A percentile compares a stretch with the other conserved stretches of the same genome.
Conservation (phyloP, 2,329 filamentous ascomycete species). For the Talaromyces sp. region DNA sequence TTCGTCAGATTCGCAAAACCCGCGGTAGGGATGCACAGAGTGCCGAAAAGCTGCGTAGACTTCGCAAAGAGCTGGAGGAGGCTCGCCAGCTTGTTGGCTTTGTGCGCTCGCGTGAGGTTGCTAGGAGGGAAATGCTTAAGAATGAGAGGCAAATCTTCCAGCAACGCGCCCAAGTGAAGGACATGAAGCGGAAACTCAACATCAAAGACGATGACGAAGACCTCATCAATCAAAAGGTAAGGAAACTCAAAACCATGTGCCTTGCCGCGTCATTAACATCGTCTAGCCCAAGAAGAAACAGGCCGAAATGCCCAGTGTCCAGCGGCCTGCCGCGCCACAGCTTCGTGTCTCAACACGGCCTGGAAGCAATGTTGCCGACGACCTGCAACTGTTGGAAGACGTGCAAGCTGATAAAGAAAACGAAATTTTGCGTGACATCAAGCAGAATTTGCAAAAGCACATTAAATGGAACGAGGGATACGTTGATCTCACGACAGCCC, state of each 20-base stretch:
- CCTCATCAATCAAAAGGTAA: slow-evolving; percentile 87
- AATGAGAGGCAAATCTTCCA: slow-evolving; percentile 77
- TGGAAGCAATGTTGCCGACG: slow-evolving; percentile 72
- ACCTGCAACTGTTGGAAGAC: slow-evolving; percentile 72
- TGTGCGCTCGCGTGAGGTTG: slow-evolving; percentile 73
- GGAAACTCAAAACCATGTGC: slow-evolving; percentile 20
- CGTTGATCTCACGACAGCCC: slow-evolving; percentile 80
- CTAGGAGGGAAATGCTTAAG: slow-evolving; percentile 71
- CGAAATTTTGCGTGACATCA: slow-evolving; percentile 74
- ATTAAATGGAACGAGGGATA: slow-evolving; percentile 87
- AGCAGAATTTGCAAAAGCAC: slow-evolving; percentile 82
- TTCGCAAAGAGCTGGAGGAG: slow-evolving; percentile 86
- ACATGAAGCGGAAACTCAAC: slow-evolving; percentile 79
- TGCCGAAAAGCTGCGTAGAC: slow-evolving; percentile 86
- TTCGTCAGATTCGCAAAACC: slow-evolving; percentile 91
- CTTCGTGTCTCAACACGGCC: slow-evolving; percentile 65
- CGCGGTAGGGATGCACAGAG: slow-evolving; percentile 89
- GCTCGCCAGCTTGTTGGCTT: slow-evolving; percentile 74
- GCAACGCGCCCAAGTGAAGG: slow-evolving; percentile 75
- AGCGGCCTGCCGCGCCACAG: slow-evolving; percentile 60
- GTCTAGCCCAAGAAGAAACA: slow-evolving; percentile 67
- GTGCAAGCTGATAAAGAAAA: slow-evolving; percentile 76
- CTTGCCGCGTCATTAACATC: slow-evolving; percentile 32
- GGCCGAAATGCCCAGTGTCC: slow-evolving; percentile 55
- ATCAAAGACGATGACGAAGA: slow-evolving; percentile 94